Evolutionary conservation across 208 protist genomes (phyloP).

Genomic region (Trypanosoma theileri): DNA sequence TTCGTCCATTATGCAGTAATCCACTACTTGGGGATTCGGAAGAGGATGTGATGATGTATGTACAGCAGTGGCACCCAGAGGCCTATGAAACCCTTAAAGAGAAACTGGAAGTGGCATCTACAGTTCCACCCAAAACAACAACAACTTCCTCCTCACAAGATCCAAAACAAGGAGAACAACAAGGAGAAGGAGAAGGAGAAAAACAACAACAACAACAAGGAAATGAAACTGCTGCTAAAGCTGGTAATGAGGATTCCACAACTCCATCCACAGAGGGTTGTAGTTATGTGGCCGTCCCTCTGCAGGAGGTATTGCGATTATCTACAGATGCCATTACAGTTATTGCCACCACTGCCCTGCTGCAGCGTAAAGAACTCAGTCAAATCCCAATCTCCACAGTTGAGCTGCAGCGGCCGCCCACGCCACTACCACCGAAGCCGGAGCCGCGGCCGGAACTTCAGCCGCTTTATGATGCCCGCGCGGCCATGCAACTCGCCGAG

Average conservation of each 20-base stretch:
- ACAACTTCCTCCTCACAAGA: not conserved
- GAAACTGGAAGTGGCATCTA: slow-evolving; percentile 42
- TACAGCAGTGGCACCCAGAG: slow-evolving; percentile 67
- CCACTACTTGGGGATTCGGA: slow-evolving; percentile 51
- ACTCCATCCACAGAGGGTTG: slow-evolving; percentile 19
- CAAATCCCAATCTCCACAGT: slow-evolving; percentile 63
- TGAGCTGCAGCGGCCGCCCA: slow-evolving; percentile 71
- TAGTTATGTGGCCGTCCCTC: slow-evolving; percentile 52
- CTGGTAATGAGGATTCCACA: not conserved
- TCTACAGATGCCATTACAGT: slow-evolving; percentile 74
- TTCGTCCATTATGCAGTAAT: slow-evolving; percentile 50
- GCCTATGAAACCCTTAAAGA: slow-evolving; percentile 44
- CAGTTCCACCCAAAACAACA: not conserved
- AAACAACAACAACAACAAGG: not conserved
- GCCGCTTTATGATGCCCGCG: slow-evolving; percentile 73
- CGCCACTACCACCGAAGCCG: slow-evolving; percentile 66
- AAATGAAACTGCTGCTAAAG: not conserved
- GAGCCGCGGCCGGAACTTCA: slow-evolving; percentile 80
- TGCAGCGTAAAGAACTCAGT: slow-evolving; percentile 32
- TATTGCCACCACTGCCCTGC: slow-evolving; percentile 40
- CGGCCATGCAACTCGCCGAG: slow-evolving; percentile 47
- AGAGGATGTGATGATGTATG: slow-evolving; percentile 73
- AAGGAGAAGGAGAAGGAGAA: not conserved
- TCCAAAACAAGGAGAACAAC: slow-evolving; percentile 8
- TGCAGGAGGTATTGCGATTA: slow-evolving; percentile 34